Conservation (phyloP, 352 stramenopile species). For the Nannochloropsis limnetica region DNA sequence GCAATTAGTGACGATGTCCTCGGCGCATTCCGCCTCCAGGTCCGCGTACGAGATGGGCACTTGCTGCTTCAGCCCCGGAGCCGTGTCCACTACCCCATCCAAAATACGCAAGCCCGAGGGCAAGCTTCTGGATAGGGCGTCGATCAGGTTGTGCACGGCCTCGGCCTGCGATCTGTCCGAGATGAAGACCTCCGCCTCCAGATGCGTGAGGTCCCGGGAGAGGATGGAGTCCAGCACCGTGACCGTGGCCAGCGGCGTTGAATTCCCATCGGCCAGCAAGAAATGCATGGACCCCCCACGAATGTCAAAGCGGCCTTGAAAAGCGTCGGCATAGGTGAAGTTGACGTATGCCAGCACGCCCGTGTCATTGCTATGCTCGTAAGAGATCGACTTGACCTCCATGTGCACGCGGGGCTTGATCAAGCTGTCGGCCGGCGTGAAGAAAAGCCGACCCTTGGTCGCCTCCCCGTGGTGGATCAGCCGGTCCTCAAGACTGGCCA, state of each 20-base stretch:
- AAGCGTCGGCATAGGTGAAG: slow-evolving; percentile 13
- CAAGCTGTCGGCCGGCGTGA: background rate
- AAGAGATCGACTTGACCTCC: background rate
- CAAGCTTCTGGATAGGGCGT: background rate
- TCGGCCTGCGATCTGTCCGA: background rate
- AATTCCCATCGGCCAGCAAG: slow-evolving; percentile 11
- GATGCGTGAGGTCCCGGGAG: background rate
- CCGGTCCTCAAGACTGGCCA: slow-evolving; percentile 16
- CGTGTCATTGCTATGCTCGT: slow-evolving; percentile 8
- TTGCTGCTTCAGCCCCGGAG: background rate
- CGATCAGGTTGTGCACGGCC: slow-evolving; percentile 25
- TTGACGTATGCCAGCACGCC: background rate
- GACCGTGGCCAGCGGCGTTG: slow-evolving; percentile 4
- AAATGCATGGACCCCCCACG: slow-evolving; percentile 24
- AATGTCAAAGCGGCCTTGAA: slow-evolving; percentile 27
- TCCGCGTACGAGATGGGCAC: slow-evolving; percentile 1
- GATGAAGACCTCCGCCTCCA: slow-evolving; percentile 32
- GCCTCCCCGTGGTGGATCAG: background rate
- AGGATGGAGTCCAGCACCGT: background rate
- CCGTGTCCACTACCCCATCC: background rate
- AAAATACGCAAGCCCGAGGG: background rate
- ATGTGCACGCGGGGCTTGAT: slow-evolving; percentile 29
- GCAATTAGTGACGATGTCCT: background rate
- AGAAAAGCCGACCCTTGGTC: background rate
- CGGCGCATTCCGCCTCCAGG: background rate